Base-by-base conservation (phyloP, 2,329 filamentous ascomycete genomes). In the Alternaria dauci region DNA sequence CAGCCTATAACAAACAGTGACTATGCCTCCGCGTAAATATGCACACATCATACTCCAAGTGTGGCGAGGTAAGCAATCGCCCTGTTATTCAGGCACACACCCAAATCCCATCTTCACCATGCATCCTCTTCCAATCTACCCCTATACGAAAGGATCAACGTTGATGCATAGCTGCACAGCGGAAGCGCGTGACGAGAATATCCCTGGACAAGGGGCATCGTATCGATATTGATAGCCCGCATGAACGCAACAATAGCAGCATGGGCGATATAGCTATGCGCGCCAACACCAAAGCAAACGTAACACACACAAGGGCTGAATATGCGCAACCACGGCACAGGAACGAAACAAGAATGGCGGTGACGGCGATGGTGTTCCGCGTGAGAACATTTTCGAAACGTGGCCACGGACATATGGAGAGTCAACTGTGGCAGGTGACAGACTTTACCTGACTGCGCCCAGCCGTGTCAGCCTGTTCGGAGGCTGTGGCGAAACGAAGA, bases 131-230 rank as follows among this genome's bases (percentile, higher is more conserved):
- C n/a, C 18, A 39, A 20, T 3, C 32, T 23, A n/a, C 34, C 32
- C 20, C 32, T 50, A 50, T 14, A 36, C 5, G 46, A 12, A 26
- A 50, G 46, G 46, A 36, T 50, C 46, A 8, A 26, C 4, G 34
- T 8, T 26, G 8, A 50, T 18, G 46, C 46, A 32, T 25, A 50
- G 20, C 20, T 11, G 30, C 46, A 14, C n/a, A 50, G 14, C 32
- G 32, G 46, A 50, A 50, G 46, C 46, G 46, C 20, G 46, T 50
- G 46, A 38, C 14, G 20, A 38, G 25, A 32, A 50, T n/a, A 38
- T 34, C 23, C 32, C 46, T 26, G 5, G 46, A 34, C 14, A 34
- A 11, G 23, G 30, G 30, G 12, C 7, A 11, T 16, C 18, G 20
- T 50, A 23, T 50, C 39, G 20, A 36, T 25, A 18, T 25, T 50